Percentiles rank a stretch among this genome's conserved stretches.
These are phyloP conservation scores for Ganoderma lingzhi DNA, from an alignment of 1,284 basidiomycete genomes.

Conservation along the genomic window DNA sequence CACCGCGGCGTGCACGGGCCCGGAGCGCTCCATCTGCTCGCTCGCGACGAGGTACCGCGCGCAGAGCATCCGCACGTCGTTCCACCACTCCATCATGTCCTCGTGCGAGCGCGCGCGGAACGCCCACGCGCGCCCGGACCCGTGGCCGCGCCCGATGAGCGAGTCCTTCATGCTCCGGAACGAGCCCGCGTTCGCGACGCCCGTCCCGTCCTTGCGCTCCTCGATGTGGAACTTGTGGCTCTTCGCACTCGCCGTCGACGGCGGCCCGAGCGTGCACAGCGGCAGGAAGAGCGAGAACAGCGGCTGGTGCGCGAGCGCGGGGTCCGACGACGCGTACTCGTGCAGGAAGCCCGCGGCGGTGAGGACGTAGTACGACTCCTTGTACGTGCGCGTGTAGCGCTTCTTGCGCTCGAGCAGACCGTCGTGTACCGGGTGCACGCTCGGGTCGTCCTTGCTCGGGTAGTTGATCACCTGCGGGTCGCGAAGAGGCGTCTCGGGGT, in stretches of 20 bases:
- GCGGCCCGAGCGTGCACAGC: conserved; percentile 95
- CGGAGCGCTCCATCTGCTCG: conserved; percentile 93
- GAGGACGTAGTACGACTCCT: conserved; percentile 92
- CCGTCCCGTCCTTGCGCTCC: conserved; percentile 86
- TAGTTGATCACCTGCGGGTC: conserved; percentile 87
- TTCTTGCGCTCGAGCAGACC: conserved; percentile 97
- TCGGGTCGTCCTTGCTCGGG: conserved; percentile 94
- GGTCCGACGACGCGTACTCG: conserved; percentile 88
- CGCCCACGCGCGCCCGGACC: conserved; percentile 80
- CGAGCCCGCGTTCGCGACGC: conserved; percentile 63
- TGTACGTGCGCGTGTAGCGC: conserved; percentile 92
- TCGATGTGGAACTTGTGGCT: conserved; percentile 99
- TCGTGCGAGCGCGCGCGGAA: conserved; percentile 93
- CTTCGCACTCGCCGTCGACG: conserved; percentile 74
- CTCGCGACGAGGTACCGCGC: conserved; percentile 95
- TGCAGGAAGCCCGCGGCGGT: conserved; percentile 97
- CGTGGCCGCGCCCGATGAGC: conserved; percentile 43
- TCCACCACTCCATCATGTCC: conserved; percentile 99
- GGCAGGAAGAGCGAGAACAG: conserved; percentile 94
- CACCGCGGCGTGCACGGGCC: conserved; percentile 94
- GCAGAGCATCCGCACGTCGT: conserved; percentile 96
- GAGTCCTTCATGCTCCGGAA: conserved; percentile 50
- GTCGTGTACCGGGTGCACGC: conserved; percentile 88
- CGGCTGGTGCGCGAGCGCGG: conserved; percentile 71
- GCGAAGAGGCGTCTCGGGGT: conserved; percentile 94